Evolutionary conservation across 177 flowering plant genomes (phyloP).

Genomic region (Vitis hybrid): DNA sequence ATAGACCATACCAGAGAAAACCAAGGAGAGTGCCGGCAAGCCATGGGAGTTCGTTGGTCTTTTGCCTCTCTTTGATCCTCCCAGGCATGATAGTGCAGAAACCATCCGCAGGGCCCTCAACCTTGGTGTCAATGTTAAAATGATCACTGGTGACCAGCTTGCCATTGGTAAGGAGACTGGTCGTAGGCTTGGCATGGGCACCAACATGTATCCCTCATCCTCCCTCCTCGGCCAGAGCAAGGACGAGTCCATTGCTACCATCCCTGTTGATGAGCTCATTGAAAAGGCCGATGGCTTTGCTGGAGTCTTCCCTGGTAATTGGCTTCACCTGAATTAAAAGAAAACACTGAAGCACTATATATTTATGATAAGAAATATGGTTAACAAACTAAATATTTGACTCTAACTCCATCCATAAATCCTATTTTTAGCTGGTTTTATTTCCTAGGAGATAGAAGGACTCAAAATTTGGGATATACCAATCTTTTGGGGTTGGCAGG

Average conservation of each 20-base stretch:
- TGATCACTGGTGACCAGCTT: slow-evolving; percentile 94
- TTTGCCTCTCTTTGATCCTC: slow-evolving; percentile 86
- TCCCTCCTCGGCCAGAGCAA: slow-evolving; percentile 70
- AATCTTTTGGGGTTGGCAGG: too few species aligned
- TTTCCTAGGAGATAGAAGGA: too few species aligned
- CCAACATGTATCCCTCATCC: slow-evolving; percentile 94
- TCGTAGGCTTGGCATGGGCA: slow-evolving; percentile 93
- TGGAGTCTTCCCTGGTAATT: slow-evolving; percentile 84
- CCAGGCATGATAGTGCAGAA: slow-evolving; percentile 87
- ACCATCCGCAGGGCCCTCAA: slow-evolving; percentile 78
- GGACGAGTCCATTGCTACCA: slow-evolving; percentile 61
- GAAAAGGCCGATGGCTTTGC: slow-evolving; percentile 91
- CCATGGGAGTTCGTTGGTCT: slow-evolving; percentile 91
- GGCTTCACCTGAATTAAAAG: not conserved
- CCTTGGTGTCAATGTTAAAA: slow-evolving; percentile 90
- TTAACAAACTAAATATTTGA: too few species aligned
- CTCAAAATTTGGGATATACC: too few species aligned
- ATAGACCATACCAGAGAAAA: slow-evolving; percentile 64
- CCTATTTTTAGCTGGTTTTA: too few species aligned
- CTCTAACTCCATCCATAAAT: too few species aligned
- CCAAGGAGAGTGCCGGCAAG: slow-evolving; percentile 68
- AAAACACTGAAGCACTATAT: not conserved
- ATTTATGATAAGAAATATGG: too few species aligned
- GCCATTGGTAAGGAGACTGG: slow-evolving; percentile 92
- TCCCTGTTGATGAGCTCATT: slow-evolving; percentile 78